These are phyloP conservation scores for Venturiaceae sp. DNA, from an alignment of 2,329 filamentous ascomycete species.

Conservation along the genomic window DNA sequence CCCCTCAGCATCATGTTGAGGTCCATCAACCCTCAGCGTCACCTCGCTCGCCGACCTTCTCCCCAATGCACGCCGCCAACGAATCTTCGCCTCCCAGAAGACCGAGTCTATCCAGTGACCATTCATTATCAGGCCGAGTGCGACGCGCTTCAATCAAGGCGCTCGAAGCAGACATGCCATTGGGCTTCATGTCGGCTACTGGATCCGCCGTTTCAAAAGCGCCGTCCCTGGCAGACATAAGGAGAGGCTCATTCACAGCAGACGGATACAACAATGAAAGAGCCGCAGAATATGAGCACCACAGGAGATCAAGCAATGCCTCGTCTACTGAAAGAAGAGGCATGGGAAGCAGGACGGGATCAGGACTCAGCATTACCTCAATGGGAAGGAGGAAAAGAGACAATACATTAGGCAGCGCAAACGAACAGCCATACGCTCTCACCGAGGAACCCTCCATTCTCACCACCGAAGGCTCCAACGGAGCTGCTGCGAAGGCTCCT, in stretches of 20 bases:
- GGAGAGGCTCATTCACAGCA: slow-evolving; percentile 24
- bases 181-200: slow-evolving; percentile 35
- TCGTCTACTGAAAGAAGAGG: slow-evolving; percentile 14
- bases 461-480: not conserved
- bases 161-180: slow-evolving; percentile 27
- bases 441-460: not conserved
- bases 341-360: slow-evolving; percentile 9
- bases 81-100: not conserved
- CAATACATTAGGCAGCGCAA: not conserved
- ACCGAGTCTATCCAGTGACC: not conserved
- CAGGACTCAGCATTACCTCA: not conserved
- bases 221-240: slow-evolving; percentile 32
- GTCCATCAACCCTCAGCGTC: not conserved
- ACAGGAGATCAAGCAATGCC: slow-evolving; percentile 2
- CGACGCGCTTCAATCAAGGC: slow-evolving; percentile 25
- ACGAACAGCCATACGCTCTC: not conserved
- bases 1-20: not conserved
- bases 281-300: slow-evolving; percentile 10
- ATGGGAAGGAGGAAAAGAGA: not conserved
- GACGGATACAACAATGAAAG: slow-evolving; percentile 23
- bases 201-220: slow-evolving; percentile 29
- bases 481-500: not conserved
- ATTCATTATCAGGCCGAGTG: slow-evolving; percentile 10
- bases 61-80: not conserved
- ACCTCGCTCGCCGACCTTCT: not conserved